Evolutionary conservation across 345 rosid species (phyloP).

Genomic region (Eucalyptus erythrocorys): DNA sequence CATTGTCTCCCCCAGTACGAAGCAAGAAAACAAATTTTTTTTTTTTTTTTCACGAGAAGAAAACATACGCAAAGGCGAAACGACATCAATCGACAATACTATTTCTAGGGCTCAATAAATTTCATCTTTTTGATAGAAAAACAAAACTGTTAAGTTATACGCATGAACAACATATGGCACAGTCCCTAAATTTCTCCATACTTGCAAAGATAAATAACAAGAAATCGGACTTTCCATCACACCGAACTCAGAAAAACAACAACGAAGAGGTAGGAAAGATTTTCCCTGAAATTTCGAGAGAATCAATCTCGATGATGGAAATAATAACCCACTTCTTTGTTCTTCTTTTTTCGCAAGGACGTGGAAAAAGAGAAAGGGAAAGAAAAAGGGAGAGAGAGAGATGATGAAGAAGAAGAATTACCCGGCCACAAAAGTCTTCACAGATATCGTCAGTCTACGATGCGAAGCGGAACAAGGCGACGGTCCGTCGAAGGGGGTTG

Average conservation of each 20-base stretch:
- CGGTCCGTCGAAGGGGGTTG: background rate
- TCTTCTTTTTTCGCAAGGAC: background rate
- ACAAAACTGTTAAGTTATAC: background rate
- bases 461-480: background rate
- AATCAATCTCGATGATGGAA: background rate
- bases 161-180: background rate
- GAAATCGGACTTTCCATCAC: background rate
- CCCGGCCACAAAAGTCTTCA: conserved; percentile 27
- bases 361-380: background rate
- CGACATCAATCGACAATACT: background rate
- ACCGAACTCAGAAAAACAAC: background rate
- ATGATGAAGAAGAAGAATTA: background rate
- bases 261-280: background rate
- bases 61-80: background rate
- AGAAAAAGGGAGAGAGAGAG: background rate
- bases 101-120: background rate
- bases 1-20: background rate
- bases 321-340: background rate
- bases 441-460: conserved; percentile 24
- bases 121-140: background rate
- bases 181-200: background rate
- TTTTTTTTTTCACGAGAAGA: background rate
- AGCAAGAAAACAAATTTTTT: background rate
- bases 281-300: background rate
- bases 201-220: background rate